Evolutionary conservation across 1,139 yeast genomes (phyloP).

Genomic region (Zygosaccharomyces sapae): DNA sequence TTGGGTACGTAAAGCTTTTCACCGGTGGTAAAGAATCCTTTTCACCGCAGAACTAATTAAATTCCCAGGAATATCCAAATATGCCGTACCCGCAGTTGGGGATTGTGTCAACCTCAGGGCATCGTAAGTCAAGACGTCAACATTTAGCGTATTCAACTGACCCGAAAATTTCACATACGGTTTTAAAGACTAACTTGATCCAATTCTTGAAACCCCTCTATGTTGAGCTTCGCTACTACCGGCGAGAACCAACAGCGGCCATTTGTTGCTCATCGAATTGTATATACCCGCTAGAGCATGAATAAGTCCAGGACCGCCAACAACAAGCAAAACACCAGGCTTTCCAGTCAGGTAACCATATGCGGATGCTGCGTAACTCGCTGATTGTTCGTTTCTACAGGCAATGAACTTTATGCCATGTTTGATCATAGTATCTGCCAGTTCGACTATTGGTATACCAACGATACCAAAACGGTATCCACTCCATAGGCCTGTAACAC

Average conservation of each 20-base stretch:
- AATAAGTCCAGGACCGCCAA: constrained; percentile 67
- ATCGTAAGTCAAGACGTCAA: constrained; percentile 42
- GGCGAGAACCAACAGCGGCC: constrained; percentile 59
- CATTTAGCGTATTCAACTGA: constrained; percentile 42
- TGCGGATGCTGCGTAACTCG: constrained; percentile 65
- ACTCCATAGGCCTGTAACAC: constrained; percentile 47
- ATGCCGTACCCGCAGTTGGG: constrained; percentile 57
- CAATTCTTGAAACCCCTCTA: constrained; percentile 62
- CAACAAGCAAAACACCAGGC: constrained; percentile 62
- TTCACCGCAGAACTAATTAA: constrained; percentile 35
- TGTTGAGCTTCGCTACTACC: constrained; percentile 49
- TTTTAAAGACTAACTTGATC: constrained; percentile 51
- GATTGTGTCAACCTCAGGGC: constrained; percentile 47
- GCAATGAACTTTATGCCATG: constrained; percentile 51
- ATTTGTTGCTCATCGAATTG: constrained; percentile 53
- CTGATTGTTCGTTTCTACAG: constrained; percentile 65
- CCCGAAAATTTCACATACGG: constrained; percentile 49
- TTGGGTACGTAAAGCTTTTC: constrained; percentile 13
- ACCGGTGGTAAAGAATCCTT: not conserved
- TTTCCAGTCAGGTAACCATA: constrained; percentile 58
- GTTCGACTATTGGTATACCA: constrained; percentile 66
- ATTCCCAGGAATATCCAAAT: constrained; percentile 60
- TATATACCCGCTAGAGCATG: constrained; percentile 63
- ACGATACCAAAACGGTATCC: constrained; percentile 59
- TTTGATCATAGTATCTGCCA: constrained; percentile 50